Conservation (phyloP, 192 early-diverging fungal genomes). For the Neocallimastix lanati region DNA sequence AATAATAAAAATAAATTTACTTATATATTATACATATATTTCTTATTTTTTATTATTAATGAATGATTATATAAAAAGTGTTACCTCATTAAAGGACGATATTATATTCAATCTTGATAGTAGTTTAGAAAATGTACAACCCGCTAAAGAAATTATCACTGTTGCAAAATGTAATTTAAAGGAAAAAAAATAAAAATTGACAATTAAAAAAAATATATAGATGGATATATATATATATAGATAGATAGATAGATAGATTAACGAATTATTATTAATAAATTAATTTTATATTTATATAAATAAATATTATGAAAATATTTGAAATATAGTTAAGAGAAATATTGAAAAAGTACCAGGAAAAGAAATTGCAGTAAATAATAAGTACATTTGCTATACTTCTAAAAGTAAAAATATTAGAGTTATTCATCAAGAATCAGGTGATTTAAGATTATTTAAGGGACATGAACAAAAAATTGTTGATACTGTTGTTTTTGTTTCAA, state of each 20-base stretch:
- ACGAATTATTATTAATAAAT: too few relatives aligned
- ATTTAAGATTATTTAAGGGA: neutral
- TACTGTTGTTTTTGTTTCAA: neutral
- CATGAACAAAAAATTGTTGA: neutral
- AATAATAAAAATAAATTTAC: too few relatives aligned
- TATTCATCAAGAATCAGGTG: neutral
- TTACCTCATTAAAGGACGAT: neutral
- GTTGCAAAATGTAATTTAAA: neutral
- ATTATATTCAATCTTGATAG: neutral
- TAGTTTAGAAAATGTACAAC: neutral
- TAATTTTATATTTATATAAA: too few relatives aligned
- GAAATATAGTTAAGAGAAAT: neutral
- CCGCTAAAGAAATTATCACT: neutral
- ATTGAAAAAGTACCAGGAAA: neutral
- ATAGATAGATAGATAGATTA: too few relatives aligned
- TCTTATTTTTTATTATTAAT: too few relatives aligned
- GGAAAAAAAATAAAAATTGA: too few relatives aligned
- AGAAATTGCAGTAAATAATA: neutral
- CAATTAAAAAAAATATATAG: too few relatives aligned
- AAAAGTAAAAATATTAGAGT: neutral
- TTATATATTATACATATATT: too few relatives aligned
- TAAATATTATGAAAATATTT: too few relatives aligned
- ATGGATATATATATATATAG: too few relatives aligned
- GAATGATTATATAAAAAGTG: too few relatives aligned
- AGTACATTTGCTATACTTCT: neutral